These are phyloP conservation scores for Sporothrix luriei DNA, from an alignment of 2,329 filamentous ascomycete species.

Conservation along the genomic window DNA sequence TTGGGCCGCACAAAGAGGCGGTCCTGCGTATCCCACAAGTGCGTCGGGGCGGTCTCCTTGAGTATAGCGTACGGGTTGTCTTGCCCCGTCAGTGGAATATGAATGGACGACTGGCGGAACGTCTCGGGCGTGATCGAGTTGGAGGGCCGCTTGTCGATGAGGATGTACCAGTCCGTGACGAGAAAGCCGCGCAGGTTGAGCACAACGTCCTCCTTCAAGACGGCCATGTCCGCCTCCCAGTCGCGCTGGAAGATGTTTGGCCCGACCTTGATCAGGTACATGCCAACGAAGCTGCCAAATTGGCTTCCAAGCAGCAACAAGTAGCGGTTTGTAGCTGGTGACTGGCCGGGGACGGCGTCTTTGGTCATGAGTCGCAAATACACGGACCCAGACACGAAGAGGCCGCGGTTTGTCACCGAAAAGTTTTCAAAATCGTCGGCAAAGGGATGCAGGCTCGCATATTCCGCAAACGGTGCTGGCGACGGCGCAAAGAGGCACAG, in stretches of 20 bases:
- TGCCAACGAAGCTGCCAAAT: slow-evolving; percentile 18
- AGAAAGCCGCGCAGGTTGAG: slow-evolving; percentile 2
- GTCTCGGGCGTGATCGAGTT: slow-evolving; percentile 4
- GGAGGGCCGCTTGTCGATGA: slow-evolving; percentile 17
- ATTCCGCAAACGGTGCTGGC: slow-evolving; percentile 27
- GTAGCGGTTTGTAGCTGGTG: slow-evolving; percentile 8
- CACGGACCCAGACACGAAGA: slow-evolving; percentile 24
- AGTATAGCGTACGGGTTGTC: slow-evolving; percentile 9
- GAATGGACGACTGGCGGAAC: slow-evolving; percentile 21
- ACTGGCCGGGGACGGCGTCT: not conserved
- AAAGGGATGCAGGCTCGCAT: slow-evolving; percentile 26
- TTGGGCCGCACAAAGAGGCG: slow-evolving; percentile 32
- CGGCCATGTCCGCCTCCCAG: slow-evolving; percentile 20
- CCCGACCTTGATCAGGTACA: slow-evolving; percentile 31
- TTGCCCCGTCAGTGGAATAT: slow-evolving; percentile 12
- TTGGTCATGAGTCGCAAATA: slow-evolving; percentile 25
- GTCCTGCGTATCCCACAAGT: slow-evolving; percentile 33
- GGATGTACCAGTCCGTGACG: slow-evolving; percentile 28
- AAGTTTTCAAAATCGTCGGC: slow-evolving; percentile 28
- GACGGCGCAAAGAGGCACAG: slow-evolving; percentile 33
- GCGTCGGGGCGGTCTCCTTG: slow-evolving; percentile 26
- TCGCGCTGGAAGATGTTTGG: slow-evolving; percentile 33
- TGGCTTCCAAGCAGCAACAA: slow-evolving; percentile 31
- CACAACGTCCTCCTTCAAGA: not conserved
- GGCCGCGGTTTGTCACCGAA: slow-evolving; percentile 30